Evolutionary conservation across 1,139 yeast species (phyloP).

Genomic region (Blastobotrys apis): DNA sequence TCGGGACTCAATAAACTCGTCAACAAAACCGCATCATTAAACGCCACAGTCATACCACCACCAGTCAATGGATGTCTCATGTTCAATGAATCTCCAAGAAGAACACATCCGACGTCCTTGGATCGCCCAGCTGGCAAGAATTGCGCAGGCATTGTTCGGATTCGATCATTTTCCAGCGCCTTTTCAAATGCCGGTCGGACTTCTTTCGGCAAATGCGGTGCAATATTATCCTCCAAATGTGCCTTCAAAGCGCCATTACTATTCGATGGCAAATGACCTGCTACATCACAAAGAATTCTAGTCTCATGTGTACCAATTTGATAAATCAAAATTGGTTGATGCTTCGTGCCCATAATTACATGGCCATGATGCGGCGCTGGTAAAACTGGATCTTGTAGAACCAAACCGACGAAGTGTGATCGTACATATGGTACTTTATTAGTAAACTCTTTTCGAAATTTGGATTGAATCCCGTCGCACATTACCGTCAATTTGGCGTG

Average conservation of each 20-base stretch:
- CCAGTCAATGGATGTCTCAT: slow-evolving; percentile 99
- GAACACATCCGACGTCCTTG: slow-evolving; percentile 67
- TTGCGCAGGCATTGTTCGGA: slow-evolving; percentile 92
- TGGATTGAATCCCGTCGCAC: slow-evolving; percentile 94
- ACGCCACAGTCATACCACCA: slow-evolving; percentile 98
- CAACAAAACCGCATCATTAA: slow-evolving; percentile 75
- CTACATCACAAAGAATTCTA: slow-evolving; percentile 83
- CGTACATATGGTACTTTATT: slow-evolving; percentile 61
- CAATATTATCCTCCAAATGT: slow-evolving; percentile 57
- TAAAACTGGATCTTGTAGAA: slow-evolving; percentile 63
- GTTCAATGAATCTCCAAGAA: slow-evolving; percentile 90
- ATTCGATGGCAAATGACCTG: slow-evolving; percentile 72
- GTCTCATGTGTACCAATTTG: slow-evolving; percentile 82
- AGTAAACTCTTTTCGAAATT: slow-evolving; percentile 72
- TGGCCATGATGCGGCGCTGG: slow-evolving; percentile 82
- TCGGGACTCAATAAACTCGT: slow-evolving; percentile 52
- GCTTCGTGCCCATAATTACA: slow-evolving; percentile 71
- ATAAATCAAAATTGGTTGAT: slow-evolving; percentile 83
- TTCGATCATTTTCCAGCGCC: slow-evolving; percentile 52
- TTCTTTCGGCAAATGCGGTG: slow-evolving; percentile 63
- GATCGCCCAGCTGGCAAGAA: slow-evolving; percentile 71
- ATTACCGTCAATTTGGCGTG: slow-evolving; percentile 64
- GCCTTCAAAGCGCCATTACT: slow-evolving; percentile 53
- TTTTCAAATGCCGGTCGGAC: slow-evolving; percentile 61
- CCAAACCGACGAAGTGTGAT: slow-evolving; percentile 84